Percentiles rank a stretch among this genome's conserved stretches.
phyloP scores from a whole-genome alignment of 2,329 filamentous ascomycete genomes.

The Aspergillus hortae region DNA sequence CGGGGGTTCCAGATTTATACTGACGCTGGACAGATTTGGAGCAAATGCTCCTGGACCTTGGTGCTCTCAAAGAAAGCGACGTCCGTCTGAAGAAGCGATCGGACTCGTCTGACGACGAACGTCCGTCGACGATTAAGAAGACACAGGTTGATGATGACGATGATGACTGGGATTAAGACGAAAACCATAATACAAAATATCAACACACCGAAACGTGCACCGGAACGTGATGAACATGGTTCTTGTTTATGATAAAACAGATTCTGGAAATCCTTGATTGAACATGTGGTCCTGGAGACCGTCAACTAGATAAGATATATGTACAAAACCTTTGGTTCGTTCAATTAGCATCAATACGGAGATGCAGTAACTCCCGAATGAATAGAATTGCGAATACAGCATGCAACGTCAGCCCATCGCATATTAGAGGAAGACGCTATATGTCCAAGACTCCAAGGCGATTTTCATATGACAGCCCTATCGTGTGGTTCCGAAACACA shows the following conservation, averaged over 20 bases:
- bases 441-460: neutral
- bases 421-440: no score
- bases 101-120: slow-evolving; percentile 54
- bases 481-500: neutral
- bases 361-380: no score
- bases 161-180: slow-evolving; percentile 56
- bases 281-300: slow-evolving; percentile 1
- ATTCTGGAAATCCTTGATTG: neutral
- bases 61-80: slow-evolving; percentile 75
- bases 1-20: neutral
- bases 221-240: neutral
- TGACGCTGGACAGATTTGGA: slow-evolving; percentile 60
- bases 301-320: neutral
- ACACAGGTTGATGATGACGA: slow-evolving; percentile 47
- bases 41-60: slow-evolving; percentile 73
- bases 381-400: no score
- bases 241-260: neutral
- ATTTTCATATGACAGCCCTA: neutral
- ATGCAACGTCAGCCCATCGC: no score
- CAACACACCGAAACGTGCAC: no score
- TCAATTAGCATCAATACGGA: no score
- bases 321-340: neutral
- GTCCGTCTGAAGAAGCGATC: slow-evolving; percentile 63
- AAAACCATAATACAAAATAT: no score
- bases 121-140: slow-evolving; percentile 53